phyloP scores from a whole-genome alignment of 257 asterid species.

The Scutellaria minor region DNA sequence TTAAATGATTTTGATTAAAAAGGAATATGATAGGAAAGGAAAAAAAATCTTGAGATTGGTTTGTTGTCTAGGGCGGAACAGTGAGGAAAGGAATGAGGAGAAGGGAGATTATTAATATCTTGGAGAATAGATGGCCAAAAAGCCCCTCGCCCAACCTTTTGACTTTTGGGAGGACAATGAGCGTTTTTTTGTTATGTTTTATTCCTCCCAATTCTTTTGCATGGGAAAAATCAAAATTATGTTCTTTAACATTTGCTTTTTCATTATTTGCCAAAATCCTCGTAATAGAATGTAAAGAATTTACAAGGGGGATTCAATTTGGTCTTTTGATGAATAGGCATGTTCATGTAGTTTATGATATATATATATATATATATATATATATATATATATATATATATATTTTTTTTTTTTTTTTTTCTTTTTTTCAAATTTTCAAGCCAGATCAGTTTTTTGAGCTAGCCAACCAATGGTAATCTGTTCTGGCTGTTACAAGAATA shows the following conservation, averaged over 20 bases:
- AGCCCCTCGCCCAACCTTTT: background rate
- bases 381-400: too few species aligned
- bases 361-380: too few species aligned
- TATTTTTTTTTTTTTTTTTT: too few species aligned
- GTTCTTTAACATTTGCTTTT: background rate
- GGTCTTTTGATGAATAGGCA: background rate
- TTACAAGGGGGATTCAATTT: background rate
- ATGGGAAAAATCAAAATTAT: too few species aligned
- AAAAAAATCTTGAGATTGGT: background rate
- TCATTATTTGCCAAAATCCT: too few species aligned
- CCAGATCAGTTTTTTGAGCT: conserved; percentile 8
- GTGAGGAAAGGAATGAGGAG: background rate
- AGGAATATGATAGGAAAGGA: background rate
- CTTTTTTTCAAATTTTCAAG: background rate
- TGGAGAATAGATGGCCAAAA: background rate
- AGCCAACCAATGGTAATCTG: background rate
- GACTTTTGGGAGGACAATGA: background rate
- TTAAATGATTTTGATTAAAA: background rate
- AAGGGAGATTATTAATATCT: background rate
- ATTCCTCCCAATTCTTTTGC: background rate
- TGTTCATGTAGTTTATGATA: background rate
- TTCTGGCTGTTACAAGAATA: background rate
- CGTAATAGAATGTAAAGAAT: background rate
- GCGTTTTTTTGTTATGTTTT: background rate
- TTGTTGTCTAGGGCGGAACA: background rate